Percentiles rank a stretch among this genome's conserved stretches.
These are phyloP conservation scores for Detonula confervacea DNA, from an alignment of 352 stramenopile genomes.

Conservation along the genomic window DNA sequence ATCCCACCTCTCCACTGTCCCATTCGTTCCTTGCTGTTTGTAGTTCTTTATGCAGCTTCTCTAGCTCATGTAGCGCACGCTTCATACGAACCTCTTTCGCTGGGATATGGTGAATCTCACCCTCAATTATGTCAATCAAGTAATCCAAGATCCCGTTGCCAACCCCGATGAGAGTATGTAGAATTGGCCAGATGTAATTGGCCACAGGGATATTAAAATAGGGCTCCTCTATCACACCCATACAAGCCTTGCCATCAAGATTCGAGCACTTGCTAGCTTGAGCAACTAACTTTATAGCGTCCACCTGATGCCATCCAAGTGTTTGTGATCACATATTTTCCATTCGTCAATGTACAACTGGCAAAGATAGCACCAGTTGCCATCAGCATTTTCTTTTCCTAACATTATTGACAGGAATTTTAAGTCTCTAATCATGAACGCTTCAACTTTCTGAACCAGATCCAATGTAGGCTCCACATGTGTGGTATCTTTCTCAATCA, in stretches of 20 bases:
- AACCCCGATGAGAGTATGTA: conserved; percentile 24
- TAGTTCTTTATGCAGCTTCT: no score
- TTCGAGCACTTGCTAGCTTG: background rate
- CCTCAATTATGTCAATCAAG: conserved; percentile 9
- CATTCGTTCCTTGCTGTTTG: background rate
- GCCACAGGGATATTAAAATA: conserved; percentile 21
- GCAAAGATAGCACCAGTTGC: background rate
- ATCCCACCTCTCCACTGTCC: background rate
- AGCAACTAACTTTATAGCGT: background rate
- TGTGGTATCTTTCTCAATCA: no score
- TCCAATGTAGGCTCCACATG: background rate
- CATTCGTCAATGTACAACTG: background rate
- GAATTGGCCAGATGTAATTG: conserved; percentile 7
- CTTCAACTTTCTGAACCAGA: background rate
- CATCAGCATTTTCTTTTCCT: background rate
- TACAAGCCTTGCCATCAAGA: conserved; percentile 1
- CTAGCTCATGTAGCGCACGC: background rate
- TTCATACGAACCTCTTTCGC: background rate
- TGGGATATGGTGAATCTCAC: background rate
- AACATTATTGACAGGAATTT: background rate
- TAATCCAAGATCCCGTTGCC: conserved; percentile 2
- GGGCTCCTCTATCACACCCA: conserved; percentile 1
- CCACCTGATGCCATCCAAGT: background rate
- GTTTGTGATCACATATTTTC: background rate
- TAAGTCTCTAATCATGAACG: background rate